Evolutionary conservation across 441 rosid species (phyloP), one percentile per base, ranked within the genome.

Genomic region (Metrosideros polymorpha): DNA sequence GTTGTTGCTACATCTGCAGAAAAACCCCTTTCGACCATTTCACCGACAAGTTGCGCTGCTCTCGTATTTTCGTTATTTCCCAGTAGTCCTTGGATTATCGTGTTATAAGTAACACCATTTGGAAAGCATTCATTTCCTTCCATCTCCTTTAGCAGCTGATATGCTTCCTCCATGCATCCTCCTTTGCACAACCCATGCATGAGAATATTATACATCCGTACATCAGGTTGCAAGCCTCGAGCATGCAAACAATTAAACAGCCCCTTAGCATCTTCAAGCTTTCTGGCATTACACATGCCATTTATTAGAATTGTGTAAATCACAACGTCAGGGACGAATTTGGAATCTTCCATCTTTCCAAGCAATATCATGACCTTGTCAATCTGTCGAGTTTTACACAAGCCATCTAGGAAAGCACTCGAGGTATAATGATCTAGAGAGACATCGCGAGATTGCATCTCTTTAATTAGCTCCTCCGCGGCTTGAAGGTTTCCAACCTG

Each of bases 151-250:
- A 82, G 53, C 12, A 82, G 32, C 53, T 10, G 19, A 82, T 47
- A 6, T 30, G 83, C 83, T 30, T 27, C 54, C 39, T 35, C 42
- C 25, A 0, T 12, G 7, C 55, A 0, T 29, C 39, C 84, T 82
- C 39, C 55, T 49, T 27, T 56, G 32, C 76, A 42, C 19, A 42
- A 15, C 0, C 49, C 54, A 14, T 4, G 15, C 85, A 84, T 13
- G 39, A 84, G 0, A 9, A 57, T 1, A 6, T 0, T 29, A 43
- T 2, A 25, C 0, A 27, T 84, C 12, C 6, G 1, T 13, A 84
- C 42, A 0, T 57, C 0, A 43, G 51, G 76, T 39, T 57, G 49
- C 47, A 55, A 3, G 2, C 85, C 39, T 45, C 30, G 9, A 42
- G 53, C 63, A 56, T 32, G 25, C 24, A 84, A 32, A 57, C 12